Conservation (phyloP, 345 rosid species). For the Murraya paniculata region DNA sequence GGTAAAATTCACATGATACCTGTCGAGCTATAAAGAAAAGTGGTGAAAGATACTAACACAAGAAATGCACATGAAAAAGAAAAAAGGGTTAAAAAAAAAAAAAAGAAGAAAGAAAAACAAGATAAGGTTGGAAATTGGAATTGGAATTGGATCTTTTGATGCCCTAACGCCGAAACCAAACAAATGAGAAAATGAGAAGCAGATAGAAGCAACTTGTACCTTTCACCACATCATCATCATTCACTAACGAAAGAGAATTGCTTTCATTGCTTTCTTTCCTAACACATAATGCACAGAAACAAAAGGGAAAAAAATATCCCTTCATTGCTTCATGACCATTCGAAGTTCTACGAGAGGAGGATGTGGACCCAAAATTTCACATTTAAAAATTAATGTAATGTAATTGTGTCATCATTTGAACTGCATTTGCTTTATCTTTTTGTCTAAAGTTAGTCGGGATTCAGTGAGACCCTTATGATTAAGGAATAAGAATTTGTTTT, state of each 20-base stretch:
- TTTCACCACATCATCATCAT: slow-evolving; percentile 26
- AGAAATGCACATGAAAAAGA: too few species aligned
- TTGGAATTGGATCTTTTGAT: slow-evolving; percentile 8
- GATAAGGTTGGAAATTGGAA: too few species aligned
- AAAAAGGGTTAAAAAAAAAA: too few species aligned
- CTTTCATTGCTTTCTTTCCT: not conserved
- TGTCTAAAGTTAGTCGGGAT: slow-evolving; percentile 24
- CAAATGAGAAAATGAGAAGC: not conserved
- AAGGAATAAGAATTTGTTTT: slow-evolving; percentile 17
- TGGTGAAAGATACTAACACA: not conserved
- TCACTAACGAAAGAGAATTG: slow-evolving; percentile 20
- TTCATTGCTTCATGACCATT: slow-evolving; percentile 19
- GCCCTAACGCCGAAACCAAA: not conserved
- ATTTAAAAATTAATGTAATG: not conserved
- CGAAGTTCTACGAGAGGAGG: slow-evolving; percentile 6
- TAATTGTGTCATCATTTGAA: slow-evolving; percentile 18
- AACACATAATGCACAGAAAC: not conserved
- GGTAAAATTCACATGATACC: slow-evolving; percentile 17
- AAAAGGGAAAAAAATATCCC: not conserved
- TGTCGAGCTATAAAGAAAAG: slow-evolving; percentile 18
- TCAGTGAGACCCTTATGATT: slow-evolving; percentile 22
- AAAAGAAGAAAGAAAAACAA: too few species aligned
- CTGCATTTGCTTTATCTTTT: slow-evolving; percentile 10
- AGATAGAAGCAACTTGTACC: slow-evolving; percentile 8
- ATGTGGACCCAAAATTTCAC: slow-evolving; percentile 11